Conservation (phyloP, 208 protist genomes). For the Naegleria lovaniensis region DNA sequence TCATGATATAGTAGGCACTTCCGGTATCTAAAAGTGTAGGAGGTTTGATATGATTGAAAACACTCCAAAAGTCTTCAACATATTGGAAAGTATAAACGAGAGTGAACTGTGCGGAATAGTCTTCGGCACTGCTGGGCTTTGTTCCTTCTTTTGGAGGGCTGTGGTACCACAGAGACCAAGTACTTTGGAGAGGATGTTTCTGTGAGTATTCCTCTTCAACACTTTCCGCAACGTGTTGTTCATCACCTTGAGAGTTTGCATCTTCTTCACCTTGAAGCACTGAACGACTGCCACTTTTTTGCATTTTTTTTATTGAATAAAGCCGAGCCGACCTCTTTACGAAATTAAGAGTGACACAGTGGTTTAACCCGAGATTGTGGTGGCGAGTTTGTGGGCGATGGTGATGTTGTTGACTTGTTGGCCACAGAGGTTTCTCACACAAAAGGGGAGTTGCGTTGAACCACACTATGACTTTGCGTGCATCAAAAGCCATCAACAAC, state of each 20-base stretch:
- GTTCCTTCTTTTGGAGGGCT: constrained; percentile 34
- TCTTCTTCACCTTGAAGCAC: not conserved
- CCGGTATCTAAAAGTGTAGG: constrained; percentile 63
- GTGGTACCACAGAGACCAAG: constrained; percentile 6
- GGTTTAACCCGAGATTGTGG: no score
- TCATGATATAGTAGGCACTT: constrained; percentile 83
- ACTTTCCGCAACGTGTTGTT: not conserved
- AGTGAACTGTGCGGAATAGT: constrained; percentile 67
- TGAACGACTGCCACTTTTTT: not conserved
- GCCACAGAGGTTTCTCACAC: no score
- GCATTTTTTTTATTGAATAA: not conserved
- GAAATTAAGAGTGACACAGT: no score
- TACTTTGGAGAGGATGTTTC: not conserved
- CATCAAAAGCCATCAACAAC: no score
- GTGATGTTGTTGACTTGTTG: no score
- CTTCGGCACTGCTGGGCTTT: constrained; percentile 49
- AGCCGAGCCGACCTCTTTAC: no score
- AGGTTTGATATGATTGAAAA: constrained; percentile 82
- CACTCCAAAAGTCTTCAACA: constrained; percentile 71
- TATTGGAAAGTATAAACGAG: constrained; percentile 67
- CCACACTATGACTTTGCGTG: no score
- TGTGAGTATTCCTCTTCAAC: not conserved
- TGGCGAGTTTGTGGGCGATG: no score
- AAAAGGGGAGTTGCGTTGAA: no score
- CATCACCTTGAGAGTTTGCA: not conserved